Base-by-base conservation (phyloP, 768 basidiomycete species). In the Leucocoprinus sp. region DNA sequence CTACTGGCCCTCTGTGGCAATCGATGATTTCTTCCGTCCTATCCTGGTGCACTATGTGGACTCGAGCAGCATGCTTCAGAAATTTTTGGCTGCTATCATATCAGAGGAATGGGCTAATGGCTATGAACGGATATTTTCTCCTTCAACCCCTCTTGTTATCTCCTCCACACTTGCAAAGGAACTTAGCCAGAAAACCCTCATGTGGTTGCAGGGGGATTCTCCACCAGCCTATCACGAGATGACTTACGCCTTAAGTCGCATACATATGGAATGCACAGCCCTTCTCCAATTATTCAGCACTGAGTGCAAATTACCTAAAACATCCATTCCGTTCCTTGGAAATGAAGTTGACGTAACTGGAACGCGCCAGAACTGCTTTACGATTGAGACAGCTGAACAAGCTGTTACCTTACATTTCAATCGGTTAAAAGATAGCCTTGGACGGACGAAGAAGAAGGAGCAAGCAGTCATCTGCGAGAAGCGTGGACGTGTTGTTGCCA, bases 171-270 rank as follows among this genome's bases (percentile, higher is more conserved):
- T 88, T 43, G 85, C 82, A 2, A 68, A 73, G 50, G 76, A 84
- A 14, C 69, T 98, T 40, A 80, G 81, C 45, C 54, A 64, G n/a
- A 82, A 75, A 57, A 78, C 84, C 9, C 69, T 92, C 23, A 56
- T 65, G 8, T 83, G 81, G 70, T 75, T 98, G 28, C 91, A 92
- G 64, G 74, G 69, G 22, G 68, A 75, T 0, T 75, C 84, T 4
- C 91, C 91, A 2, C 62, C 78, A 1, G 82, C 85, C 0, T 96
- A 96, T 60, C 82, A 90, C 65, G 95, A 99, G 66, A 91, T 93
- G 85, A 76, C 81, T 2, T 77, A 82, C 54, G 74, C 82, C 17
- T 79, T 96, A 11, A 73, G 74, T 39, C 84, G 88, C 18, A 84
- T 97, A 33, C 82, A 88, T 48, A 60, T 69, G 4, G 92, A 96